Conservation (phyloP, 371 early-diverging fungal genomes). For the Dinochytrium kinnereticum region DNA sequence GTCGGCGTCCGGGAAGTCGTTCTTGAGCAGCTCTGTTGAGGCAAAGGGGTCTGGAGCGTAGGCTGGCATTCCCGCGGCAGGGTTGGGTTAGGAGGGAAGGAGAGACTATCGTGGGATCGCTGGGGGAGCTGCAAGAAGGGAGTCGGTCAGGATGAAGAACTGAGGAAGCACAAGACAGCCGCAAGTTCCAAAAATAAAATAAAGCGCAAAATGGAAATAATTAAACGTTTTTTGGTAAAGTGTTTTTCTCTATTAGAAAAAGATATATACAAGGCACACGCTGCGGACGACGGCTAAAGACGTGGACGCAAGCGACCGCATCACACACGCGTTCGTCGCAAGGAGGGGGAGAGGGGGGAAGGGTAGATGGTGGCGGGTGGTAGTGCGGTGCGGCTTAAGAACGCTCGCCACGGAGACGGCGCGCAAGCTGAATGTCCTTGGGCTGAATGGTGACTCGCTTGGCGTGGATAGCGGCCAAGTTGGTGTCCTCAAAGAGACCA, state of each 20-base stretch:
- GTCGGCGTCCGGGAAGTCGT: not conserved
- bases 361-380: not conserved
- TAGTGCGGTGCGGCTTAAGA: not conserved
- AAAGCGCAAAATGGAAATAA: not conserved
- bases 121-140: not conserved
- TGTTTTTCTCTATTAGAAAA: no score
- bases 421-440: slow-evolving; percentile 94
- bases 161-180: no score
- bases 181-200: not conserved
- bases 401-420: slow-evolving; percentile 31
- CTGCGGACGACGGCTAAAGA: no score
- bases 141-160: not conserved
- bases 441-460: slow-evolving; percentile 99
- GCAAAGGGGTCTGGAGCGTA: not conserved
- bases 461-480: slow-evolving; percentile 99
- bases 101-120: no score
- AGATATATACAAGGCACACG: no score
- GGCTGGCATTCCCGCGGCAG: not conserved
- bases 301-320: no score
- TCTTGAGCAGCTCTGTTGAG: slow-evolving; percentile 2
- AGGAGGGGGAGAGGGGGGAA: not conserved
- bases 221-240: no score
- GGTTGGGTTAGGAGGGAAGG: no score
- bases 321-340: no score
- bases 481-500: slow-evolving; percentile 77